These are phyloP conservation scores for Grigorovia jiainica DNA, from an alignment of 805 yeast genomes.

Conservation along the genomic window DNA sequence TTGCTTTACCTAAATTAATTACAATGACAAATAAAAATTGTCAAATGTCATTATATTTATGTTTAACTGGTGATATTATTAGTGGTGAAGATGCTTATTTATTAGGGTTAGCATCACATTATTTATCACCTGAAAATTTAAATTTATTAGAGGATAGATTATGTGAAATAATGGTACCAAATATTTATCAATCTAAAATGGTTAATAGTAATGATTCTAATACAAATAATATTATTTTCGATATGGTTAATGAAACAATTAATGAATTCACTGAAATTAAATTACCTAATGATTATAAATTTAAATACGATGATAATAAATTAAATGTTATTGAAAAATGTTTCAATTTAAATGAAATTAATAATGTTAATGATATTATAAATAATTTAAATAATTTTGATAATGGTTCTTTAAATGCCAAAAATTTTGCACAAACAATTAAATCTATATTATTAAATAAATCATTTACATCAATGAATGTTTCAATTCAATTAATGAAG, in stretches of 20 bases:
- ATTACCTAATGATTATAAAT: slow-evolving; percentile 53
- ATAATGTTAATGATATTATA: slow-evolving; percentile 44
- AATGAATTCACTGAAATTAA: slow-evolving; percentile 64
- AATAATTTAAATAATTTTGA: slow-evolving; percentile 40
- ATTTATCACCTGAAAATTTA: slow-evolving; percentile 57
- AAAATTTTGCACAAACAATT: slow-evolving; percentile 57
- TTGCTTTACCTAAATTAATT: slow-evolving; percentile 66
- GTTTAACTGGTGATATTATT: slow-evolving; percentile 75
- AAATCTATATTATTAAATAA: slow-evolving; percentile 48
- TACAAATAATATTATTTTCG: no score
- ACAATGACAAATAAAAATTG: slow-evolving; percentile 41
- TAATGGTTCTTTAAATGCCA: slow-evolving; percentile 41
- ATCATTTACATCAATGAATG: slow-evolving; percentile 71
- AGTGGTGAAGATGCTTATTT: slow-evolving; percentile 72
- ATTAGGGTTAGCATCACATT: slow-evolving; percentile 87
- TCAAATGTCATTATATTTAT: slow-evolving; percentile 74
- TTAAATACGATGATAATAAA: slow-evolving; percentile 46
- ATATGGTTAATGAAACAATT: slow-evolving; percentile 57
- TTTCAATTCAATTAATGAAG: slow-evolving; percentile 59
- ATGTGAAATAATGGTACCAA: slow-evolving; percentile 40
- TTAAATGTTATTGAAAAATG: slow-evolving; percentile 58
- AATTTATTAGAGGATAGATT: slow-evolving; percentile 56
- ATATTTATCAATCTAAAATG: slow-evolving; percentile 1
- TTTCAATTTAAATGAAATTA: slow-evolving; percentile 40
- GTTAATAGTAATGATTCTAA: no score